A percentile compares a stretch with the other conserved stretches of the same genome.
These are phyloP conservation scores for Trametes cingulata DNA, from an alignment of 768 basidiomycete genomes.

Conservation along the genomic window DNA sequence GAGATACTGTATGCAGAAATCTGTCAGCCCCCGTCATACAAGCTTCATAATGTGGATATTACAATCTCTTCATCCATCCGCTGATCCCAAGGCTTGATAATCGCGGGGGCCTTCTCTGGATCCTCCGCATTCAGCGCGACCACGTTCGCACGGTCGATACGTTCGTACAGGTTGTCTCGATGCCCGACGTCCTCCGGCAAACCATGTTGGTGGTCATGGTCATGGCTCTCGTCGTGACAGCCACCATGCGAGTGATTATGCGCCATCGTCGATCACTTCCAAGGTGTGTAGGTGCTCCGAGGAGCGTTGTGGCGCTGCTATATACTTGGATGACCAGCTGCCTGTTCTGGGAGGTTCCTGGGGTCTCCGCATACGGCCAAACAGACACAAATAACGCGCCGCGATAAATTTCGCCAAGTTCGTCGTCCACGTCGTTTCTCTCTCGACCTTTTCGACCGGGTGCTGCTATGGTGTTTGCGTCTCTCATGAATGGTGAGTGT, in stretches of 20 bases:
- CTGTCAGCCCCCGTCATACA: not conserved
- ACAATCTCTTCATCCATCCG: conserved; percentile 73
- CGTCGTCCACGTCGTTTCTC: no score
- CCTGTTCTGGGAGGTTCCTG: not conserved
- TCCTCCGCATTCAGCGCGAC: conserved; percentile 69
- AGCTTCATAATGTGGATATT: conserved; percentile 1
- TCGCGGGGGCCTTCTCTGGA: conserved; percentile 48
- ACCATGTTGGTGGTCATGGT: conserved; percentile 52
- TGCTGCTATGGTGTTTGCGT: not conserved
- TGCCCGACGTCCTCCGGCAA: conserved; percentile 47
- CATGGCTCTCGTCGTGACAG: conserved; percentile 58
- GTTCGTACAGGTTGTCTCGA: conserved; percentile 68
- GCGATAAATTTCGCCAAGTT: not conserved
- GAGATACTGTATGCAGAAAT: conserved; percentile 52
- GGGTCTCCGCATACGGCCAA: conserved; percentile 5
- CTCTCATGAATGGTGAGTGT: conserved; percentile 26
- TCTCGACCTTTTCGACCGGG: no score
- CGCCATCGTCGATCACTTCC: conserved; percentile 40
- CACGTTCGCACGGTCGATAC: conserved; percentile 81
- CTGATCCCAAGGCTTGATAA: conserved; percentile 89
- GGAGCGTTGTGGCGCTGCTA: conserved; percentile 1
- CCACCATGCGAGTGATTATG: conserved; percentile 54
- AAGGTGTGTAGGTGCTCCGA: not conserved
- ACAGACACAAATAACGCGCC: conserved; percentile 4
- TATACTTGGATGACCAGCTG: not conserved